Evolutionary conservation across 768 basidiomycete genomes (phyloP), one percentile per base, ranked within the genome.

Genomic region (Cystobasidium tubakii): DNA sequence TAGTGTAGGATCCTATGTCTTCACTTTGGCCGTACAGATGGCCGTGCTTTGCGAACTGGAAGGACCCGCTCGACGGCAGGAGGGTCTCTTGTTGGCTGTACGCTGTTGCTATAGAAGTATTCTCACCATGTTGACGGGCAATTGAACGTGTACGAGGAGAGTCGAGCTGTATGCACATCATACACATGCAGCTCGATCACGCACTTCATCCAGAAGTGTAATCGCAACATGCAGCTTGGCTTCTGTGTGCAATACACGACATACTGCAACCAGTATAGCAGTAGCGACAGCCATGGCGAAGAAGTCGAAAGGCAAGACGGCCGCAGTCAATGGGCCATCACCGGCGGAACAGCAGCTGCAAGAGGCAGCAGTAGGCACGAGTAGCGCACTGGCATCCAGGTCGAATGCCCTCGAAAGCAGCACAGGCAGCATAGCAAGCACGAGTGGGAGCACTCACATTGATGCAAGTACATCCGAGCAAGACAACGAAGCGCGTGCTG

Each of bases 231-330:
- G 21, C 46, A 50, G 46, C 46, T 50, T 50, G 46, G 15, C 39
- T 39, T 15, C 15, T 39, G 39, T 15, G 15, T 39, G 15, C 39
- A 6, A 39, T 15, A 39, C 39, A 39, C 39, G 39, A 6, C 6
- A 39, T 6, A 15, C 21, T 50, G 21, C 21, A 12, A 6, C n/a
- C 46, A 50, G n/a, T 15, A 4, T 9, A 15, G n/a, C 21, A 4
- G 7, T 50, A n/a, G 9, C 21, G n/a, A n/a, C n/a, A 9, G 46
- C 4, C 46, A 60, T 60, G 57, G 57, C 57, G 27, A 60, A 60
- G 57, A 60, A 60, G 27, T 60, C 57, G 6, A 60, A 60, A 34
- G 27, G 57, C 57, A 60, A 60, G 57, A 29, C 23, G 6, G 33
- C 57, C 4, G 25, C 57, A 15, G 27, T 34, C 13, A 29, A 60